phyloP scores from a whole-genome alignment of 1,284 basidiomycete genomes.

The Papiliotrema laurentii region DNA sequence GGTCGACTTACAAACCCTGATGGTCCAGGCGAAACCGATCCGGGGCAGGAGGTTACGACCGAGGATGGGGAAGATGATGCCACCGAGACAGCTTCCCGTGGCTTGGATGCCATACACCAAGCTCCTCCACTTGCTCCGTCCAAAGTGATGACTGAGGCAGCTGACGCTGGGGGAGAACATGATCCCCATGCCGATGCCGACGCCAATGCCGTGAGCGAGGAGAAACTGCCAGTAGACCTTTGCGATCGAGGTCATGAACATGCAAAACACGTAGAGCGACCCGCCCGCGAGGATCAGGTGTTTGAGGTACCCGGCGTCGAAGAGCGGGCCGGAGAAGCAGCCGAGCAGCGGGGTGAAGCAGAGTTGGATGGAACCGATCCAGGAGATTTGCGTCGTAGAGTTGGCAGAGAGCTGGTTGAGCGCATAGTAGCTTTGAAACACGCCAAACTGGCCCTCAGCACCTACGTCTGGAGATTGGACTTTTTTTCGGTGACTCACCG shows the following conservation, averaged over 20 bases:
- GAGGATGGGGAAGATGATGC: conserved; percentile 54
- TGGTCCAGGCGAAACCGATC: conserved; percentile 49
- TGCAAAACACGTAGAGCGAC: conserved; percentile 51
- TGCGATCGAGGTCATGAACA: conserved; percentile 58
- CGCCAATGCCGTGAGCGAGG: conserved; percentile 24
- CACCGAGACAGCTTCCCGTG: conserved; percentile 34
- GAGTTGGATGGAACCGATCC: conserved; percentile 68
- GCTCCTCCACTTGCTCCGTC: conserved; percentile 32
- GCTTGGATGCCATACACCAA: conserved; percentile 39
- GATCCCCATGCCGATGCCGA: conserved; percentile 45
- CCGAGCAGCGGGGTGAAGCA: conserved; percentile 50
- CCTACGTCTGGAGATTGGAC: not conserved
- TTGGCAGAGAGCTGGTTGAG: conserved; percentile 10
- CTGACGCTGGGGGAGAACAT: conserved; percentile 54
- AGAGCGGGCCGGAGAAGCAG: conserved; percentile 56
- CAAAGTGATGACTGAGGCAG: conserved; percentile 55
- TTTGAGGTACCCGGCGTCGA: conserved; percentile 59
- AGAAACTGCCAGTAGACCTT: conserved; percentile 56
- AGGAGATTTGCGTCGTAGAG: conserved; percentile 49
- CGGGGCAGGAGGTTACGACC: conserved; percentile 50
- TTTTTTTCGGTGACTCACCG: conserved; percentile 7
- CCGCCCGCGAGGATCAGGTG: conserved; percentile 52
- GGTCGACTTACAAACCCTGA: conserved; percentile 30
- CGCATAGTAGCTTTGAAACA: conserved; percentile 34
- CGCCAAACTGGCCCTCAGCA: conserved; percentile 17